phyloP scores from a whole-genome alignment of 2,329 filamentous ascomycete species.

The Neonectria sp. region DNA sequence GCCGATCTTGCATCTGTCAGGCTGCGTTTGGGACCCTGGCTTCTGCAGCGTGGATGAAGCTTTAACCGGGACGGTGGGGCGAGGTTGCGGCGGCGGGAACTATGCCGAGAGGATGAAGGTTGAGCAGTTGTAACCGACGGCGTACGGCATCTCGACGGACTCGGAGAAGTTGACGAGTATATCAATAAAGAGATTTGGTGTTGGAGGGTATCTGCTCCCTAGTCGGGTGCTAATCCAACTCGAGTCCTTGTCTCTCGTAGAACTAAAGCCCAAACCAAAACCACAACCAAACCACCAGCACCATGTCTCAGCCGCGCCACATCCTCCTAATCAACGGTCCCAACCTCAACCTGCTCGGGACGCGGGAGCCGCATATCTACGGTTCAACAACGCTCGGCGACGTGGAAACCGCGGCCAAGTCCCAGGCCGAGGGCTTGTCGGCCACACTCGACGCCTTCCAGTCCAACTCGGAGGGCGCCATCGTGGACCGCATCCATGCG shows the following conservation, averaged over 20 bases:
- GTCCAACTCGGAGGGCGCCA: constrained; percentile 83
- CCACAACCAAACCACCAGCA: constrained; percentile 11
- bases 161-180: constrained; percentile 15
- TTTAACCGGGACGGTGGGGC: constrained; percentile 41
- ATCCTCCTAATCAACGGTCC: constrained; percentile 87
- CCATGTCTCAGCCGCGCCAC: constrained; percentile 48
- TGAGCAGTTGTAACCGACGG: constrained; percentile 8
- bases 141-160: neutral
- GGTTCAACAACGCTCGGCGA: constrained; percentile 78
- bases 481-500: constrained; percentile 81
- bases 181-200: constrained; percentile 2
- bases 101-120: constrained; percentile 21
- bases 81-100: neutral
- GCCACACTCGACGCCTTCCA: constrained; percentile 74
- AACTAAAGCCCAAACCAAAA: neutral
- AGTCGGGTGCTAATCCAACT: constrained; percentile 7
- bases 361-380: constrained; percentile 81
- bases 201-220: neutral
- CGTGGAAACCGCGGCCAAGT: constrained; percentile 65
- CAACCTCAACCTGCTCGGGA: constrained; percentile 85
- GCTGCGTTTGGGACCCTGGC: neutral
- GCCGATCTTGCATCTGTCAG: constrained; percentile 25
- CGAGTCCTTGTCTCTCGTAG: neutral
- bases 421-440: constrained; percentile 65
- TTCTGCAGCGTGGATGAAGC: constrained; percentile 40